Base-by-base conservation (phyloP, 2,329 filamentous ascomycete species). In the Colletotrichum tropicale region DNA sequence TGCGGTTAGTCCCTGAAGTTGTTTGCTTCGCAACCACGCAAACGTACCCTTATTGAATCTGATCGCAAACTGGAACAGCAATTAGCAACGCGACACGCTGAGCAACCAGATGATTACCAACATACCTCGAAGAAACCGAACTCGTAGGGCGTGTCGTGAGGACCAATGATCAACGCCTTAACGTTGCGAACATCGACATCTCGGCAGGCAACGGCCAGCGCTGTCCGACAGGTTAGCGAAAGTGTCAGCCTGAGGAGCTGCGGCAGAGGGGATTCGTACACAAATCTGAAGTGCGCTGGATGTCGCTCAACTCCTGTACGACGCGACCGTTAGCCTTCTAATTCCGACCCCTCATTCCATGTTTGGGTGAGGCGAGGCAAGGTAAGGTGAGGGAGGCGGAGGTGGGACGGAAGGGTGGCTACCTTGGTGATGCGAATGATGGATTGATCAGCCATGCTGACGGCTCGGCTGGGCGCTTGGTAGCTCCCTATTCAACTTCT, bases 41-140 rank as follows among this genome's bases (percentile, higher is more conserved):
- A 55, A 24, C 36, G 18, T 12, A 95, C 94, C 94, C 88, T 91
- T 93, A 71, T 92, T 91, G 80, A 98, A 96, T 80, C 92, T 94
- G 80, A 98, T 91, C 0, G 88, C 84, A 82, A 98, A 98, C 94
- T 96, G 74, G 16, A 56, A 43, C 62, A 76, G 12, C 16, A 28
- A 15, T 86, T 77, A 87, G 82, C 71, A 80, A 66, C 9, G 8
- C 38, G 32, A 6, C 52, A 24, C 34, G 3, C 43, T 10, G 64
- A 24, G 6, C 38, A 13, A 58, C 34, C 68, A 13, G 21, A 21
- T 24, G 21, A 24, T 7, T 9, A 9, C 13, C 15, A 15, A 82
- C 88, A 75, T 84, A 97, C 96, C 90, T 98, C 96, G 82, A 98
- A 98, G 86, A 98, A 98, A 5, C 97, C 97, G 82, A 98, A 98